Evolutionary conservation across 805 yeast genomes (phyloP).

Genomic region (Peterozyma xylosa): DNA sequence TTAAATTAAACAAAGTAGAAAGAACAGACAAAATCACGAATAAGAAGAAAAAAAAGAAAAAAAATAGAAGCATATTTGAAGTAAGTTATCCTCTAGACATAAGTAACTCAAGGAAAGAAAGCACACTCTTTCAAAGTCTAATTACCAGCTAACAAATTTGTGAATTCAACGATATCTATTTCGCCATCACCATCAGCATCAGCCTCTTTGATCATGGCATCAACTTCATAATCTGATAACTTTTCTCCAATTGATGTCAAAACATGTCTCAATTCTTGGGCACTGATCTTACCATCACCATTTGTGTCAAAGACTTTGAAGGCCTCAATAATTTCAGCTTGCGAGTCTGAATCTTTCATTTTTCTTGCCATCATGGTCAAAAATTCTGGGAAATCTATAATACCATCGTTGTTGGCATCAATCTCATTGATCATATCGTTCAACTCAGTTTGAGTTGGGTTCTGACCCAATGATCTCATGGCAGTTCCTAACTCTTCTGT

Average conservation of each 20-base stretch:
- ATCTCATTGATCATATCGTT: conserved; percentile 97
- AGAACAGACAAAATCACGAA: too few relatives aligned
- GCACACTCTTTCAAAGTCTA: conserved; percentile 17
- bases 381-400: conserved; percentile 76
- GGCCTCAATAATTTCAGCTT: conserved; percentile 95
- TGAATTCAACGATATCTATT: conserved; percentile 94
- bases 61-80: too few relatives aligned
- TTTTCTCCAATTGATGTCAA: conserved; percentile 97
- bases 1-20: too few relatives aligned
- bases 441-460: conserved; percentile 93
- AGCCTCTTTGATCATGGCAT: conserved; percentile 95
- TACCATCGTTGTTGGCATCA: conserved; percentile 91
- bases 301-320: conserved; percentile 95
- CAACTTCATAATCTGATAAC: conserved; percentile 93
- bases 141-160: conserved; percentile 77
- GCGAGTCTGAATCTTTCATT: conserved; percentile 93
- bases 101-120: too few relatives aligned
- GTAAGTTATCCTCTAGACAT: too few relatives aligned
- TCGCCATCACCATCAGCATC: conserved; percentile 94
- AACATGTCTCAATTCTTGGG: conserved; percentile 94
- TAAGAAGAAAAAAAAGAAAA: too few relatives aligned
- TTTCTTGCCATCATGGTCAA: conserved; percentile 86
- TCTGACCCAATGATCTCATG: conserved; percentile 98
- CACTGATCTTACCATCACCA: conserved; percentile 95
- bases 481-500: conserved; percentile 95